Evolutionary conservation across 139 green algal genomes (phyloP), one percentile per base, ranked within the genome.

Genomic region (Zygnema cylindricum): DNA sequence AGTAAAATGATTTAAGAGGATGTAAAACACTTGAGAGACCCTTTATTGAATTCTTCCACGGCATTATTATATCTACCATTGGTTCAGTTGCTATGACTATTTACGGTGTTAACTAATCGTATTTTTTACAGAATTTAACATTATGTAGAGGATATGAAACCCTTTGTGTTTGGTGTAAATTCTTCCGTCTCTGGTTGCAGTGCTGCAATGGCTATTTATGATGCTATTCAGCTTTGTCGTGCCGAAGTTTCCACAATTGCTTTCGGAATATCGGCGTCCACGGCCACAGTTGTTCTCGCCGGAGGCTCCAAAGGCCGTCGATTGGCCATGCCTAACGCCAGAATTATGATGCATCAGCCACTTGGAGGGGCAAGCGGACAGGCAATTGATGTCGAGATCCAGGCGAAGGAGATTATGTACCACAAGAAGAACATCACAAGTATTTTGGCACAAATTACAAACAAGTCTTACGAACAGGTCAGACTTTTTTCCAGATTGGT

Each of bases 391-490:
- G 95, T 98, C 76, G 95, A 98, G 93, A 98, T 98, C 88, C 95
- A 98, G 78, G 78, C 78, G 69, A 96, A 97, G 90, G 97, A 99
- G 93, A 99, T 99, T 92, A 98, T 99, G 96, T 99, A 97, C 92
- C 97, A 99, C 93, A 99, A 99, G 92, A 94, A 93, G 69, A 99
- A 98, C 94, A 93, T 99, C 43, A 98, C 98, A 93, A 91, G n/a
- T n/a, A n/a, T n/a, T n/a, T n/a, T n/a, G n/a, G n/a, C n/a, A n/a
- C n/a, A n/a, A n/a, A n/a, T n/a, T n/a, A n/a, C 94, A 82, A 98
- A 99, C 93, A 98, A 99, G 95, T 92, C 96, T n/a, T n/a, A n/a
- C n/a, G n/a, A n/a, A n/a, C n/a, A n/a, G n/a, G n/a, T n/a, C n/a
- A n/a, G n/a, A n/a, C n/a, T n/a, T n/a, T n/a, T n/a, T n/a, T n/a